phyloP scores from a whole-genome alignment of 2,329 filamentous ascomycete species.

The Niveomyces coronatus region DNA sequence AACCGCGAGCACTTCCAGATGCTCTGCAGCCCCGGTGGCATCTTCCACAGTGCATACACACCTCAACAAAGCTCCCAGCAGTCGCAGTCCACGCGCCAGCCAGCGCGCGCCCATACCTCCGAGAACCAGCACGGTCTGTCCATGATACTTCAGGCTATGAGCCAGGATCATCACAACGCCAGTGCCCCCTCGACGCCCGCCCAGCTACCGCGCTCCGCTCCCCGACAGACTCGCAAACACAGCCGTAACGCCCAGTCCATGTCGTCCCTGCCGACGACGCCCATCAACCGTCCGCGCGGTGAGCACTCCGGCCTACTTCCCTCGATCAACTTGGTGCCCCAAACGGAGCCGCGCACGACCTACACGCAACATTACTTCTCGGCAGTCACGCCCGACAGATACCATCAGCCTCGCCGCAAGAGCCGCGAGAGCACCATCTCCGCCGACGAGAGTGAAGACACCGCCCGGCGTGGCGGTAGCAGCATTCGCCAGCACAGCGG shows the following conservation, averaged over 20 bases:
- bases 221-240: slow-evolving; percentile 49
- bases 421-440: slow-evolving; percentile 84
- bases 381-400: slow-evolving; percentile 33
- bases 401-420: slow-evolving; percentile 46
- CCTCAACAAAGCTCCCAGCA: slow-evolving; percentile 39
- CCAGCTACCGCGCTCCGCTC: slow-evolving; percentile 32
- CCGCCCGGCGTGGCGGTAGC: slow-evolving; percentile 36
- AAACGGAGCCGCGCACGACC: slow-evolving; percentile 45
- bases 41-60: slow-evolving; percentile 52
- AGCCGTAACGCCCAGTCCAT: slow-evolving; percentile 70
- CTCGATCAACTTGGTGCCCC: slow-evolving; percentile 51
- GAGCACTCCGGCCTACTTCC: slow-evolving; percentile 46
- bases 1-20: slow-evolving; percentile 79
- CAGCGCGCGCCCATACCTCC: slow-evolving; percentile 31
- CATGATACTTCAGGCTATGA: slow-evolving; percentile 70
- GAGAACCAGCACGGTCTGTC: slow-evolving; percentile 58
- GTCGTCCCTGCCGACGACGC: slow-evolving; percentile 75
- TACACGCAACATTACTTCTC: slow-evolving; percentile 29
- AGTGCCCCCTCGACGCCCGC: slow-evolving; percentile 65
- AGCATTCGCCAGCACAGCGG: slow-evolving; percentile 15
- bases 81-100: slow-evolving; percentile 39
- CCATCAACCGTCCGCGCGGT: slow-evolving; percentile 42
- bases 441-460: slow-evolving; percentile 49
- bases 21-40: slow-evolving; percentile 64
- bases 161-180: slow-evolving; percentile 53